Base-by-base conservation (phyloP, 2,329 filamentous ascomycete genomes). In the Fulvia fulva region DNA sequence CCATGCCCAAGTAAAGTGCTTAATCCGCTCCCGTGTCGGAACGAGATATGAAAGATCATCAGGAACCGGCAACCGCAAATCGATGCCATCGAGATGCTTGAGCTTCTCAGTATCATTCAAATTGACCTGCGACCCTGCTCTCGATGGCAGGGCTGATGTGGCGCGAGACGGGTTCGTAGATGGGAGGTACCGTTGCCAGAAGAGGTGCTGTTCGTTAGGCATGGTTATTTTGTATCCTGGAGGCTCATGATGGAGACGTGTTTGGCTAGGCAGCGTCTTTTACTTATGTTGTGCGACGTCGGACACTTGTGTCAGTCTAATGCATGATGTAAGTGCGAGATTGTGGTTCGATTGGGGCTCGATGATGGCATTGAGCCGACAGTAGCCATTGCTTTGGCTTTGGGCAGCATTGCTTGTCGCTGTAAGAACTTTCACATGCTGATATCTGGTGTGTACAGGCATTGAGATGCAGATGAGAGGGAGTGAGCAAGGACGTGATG, bases 1-100 rank as follows among this genome's bases (percentile, higher is more conserved):
- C 63, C 63, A 58, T 22, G 53, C 47, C 51, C 55, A 55, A 54
- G 26, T 61, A 70, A 57, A 56, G 25, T 46, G 25, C 1, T 49
- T 52, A 12, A 53, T 53, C 1, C 16, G 28, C 26, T 22, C 51
- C 2, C 30, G 6, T 14, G 16, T 9, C 30, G 30, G 30, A 11
- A 34, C 30, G 9, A 2, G 2, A 34, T 34, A 14, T 3, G 30
- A 34, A 14, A 9, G 30, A 34, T 34, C 3, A 34, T 34, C 30
- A 14, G 2, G 30, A 9, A 11, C 3, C 11, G 30, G 30, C 30
- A 34, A 34, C 6, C 30, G 11, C 16, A 3, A 9, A 14, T 34
- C 16, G 30, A 34, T 34, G 30, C 30, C 30, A 34, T 14, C 30
- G 30, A 34, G 30, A 34, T 34, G 30, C 30, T 34, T 34, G 30